Conservation (phyloP, 2,329 filamentous ascomycete species). For the Cryphonectria radicalis region DNA sequence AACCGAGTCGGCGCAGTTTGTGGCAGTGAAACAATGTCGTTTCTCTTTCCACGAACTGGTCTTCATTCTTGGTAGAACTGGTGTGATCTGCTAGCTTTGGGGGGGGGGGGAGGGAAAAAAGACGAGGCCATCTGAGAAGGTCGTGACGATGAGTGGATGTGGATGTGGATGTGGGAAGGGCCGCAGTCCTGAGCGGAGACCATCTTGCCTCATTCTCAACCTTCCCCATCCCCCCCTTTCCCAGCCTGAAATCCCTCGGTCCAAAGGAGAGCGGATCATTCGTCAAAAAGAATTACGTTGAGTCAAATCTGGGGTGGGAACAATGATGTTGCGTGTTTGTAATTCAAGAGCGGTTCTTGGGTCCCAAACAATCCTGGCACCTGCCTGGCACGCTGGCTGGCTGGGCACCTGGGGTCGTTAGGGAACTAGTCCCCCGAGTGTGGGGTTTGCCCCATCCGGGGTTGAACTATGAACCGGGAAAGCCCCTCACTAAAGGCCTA, state of each 20-base stretch:
- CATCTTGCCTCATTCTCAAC: not conserved
- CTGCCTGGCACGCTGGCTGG: not conserved
- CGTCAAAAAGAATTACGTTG: not conserved
- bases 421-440: not conserved
- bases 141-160: too few species aligned
- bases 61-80: not conserved
- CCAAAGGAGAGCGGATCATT: slow-evolving; percentile 19
- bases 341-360: not conserved
- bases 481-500: not conserved
- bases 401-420: not conserved
- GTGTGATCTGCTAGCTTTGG: not conserved
- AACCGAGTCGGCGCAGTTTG: not conserved
- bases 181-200: too few species aligned
- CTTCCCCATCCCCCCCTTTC: not conserved
- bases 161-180: too few species aligned
- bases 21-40: too few species aligned
- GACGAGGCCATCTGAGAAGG: too few species aligned
- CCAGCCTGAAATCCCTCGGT: slow-evolving; percentile 7
- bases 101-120: too few species aligned
- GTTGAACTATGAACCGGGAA: not conserved
- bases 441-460: slow-evolving; percentile 7
- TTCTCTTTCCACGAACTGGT: not conserved
- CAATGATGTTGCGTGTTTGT: slow-evolving; percentile 13
- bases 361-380: not conserved
- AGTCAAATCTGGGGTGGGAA: not conserved